Base-by-base conservation (phyloP, 352 stramenopile genomes). In the Phytopythium montanum region DNA sequence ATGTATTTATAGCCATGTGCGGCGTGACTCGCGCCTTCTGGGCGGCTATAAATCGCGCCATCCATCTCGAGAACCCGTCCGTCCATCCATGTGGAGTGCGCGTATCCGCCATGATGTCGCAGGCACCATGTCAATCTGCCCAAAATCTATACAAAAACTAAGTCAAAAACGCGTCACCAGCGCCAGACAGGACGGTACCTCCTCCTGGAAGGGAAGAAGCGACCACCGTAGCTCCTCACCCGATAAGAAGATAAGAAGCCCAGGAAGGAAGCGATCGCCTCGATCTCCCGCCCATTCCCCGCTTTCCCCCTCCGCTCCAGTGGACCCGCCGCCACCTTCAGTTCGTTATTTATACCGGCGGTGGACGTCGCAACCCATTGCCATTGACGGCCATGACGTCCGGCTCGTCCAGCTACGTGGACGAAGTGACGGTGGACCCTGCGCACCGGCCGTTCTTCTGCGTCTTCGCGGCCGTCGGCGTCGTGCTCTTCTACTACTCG, bases 401-500 rank as follows among this genome's bases (percentile, higher is more conserved):
- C 28, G 59, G 34, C 34, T 58, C 52, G 10, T 21, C 36, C 2
- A 52, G 56, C 46, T 59, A 67, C 55, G 60, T 68, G 41, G 60
- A 64, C 52, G 69, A 85, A 16, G 66, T 88, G 49, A 50, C 73
- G n/a, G 71, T 92, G 46, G 56, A 76, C 36, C 54, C 74, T 1
- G 76, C 54, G 36, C 87, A 82, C 56, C 56, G 73, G 19, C 77
- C 79, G 12, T 75, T 92, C 64, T 92, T 86, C 69, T 90, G 82
- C 76, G 64, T 87, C 63, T 88, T 92, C 54, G 81, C 74, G 3
- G 81, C 46, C 12, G 34, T 76, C 18, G 73, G 75, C 21, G 38
- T 85, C 53, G 74, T 92, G 50, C 76, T 94, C 54, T 84, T 90
- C 45, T 88, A 83, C 71, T 92, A 72, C 59, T 79, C 82, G 2